Conservation (phyloP, 2,329 filamentous ascomycete genomes). For the Ustulina deusta region DNA sequence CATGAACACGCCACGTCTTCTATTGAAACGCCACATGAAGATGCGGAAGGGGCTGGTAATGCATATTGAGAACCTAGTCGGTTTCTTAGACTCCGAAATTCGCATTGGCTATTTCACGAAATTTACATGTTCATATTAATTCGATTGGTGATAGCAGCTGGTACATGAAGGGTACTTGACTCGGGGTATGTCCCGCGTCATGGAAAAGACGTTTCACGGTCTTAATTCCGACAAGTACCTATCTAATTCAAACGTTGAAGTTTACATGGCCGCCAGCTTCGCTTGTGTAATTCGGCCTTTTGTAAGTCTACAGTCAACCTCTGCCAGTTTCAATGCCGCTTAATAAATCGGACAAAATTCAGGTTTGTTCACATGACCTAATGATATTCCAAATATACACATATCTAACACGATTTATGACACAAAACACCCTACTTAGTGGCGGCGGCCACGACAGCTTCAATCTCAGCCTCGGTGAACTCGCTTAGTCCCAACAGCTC, state of each 20-base stretch:
- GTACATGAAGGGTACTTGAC: too few relatives aligned
- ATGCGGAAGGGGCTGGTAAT: too few relatives aligned
- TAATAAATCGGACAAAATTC: not conserved
- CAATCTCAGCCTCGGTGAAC: constrained; percentile 51
- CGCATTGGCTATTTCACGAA: too few relatives aligned
- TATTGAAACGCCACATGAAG: too few relatives aligned
- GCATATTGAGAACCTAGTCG: too few relatives aligned
- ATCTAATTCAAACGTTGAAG: not conserved
- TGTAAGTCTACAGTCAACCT: not conserved
- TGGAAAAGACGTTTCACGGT: too few relatives aligned
- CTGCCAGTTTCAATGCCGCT: not conserved
- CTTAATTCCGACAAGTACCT: not conserved
- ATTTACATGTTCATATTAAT: too few relatives aligned
- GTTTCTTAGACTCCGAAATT: too few relatives aligned
- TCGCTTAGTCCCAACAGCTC: constrained; percentile 54
- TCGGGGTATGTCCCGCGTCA: too few relatives aligned
- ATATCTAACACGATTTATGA: not conserved
- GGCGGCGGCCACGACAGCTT: constrained; percentile 36
- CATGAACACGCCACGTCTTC: too few relatives aligned
- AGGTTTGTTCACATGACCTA: not conserved
- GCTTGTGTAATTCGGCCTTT: not conserved
- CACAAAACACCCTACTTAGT: constrained; percentile 22
- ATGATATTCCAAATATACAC: not conserved
- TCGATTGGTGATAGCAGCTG: too few relatives aligned
- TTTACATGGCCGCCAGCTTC: not conserved